Percentiles rank a stretch among this genome's conserved stretches.
Conservation (phyloP, 129 eudicot genomes). For the Erigeron canadensis region DNA sequence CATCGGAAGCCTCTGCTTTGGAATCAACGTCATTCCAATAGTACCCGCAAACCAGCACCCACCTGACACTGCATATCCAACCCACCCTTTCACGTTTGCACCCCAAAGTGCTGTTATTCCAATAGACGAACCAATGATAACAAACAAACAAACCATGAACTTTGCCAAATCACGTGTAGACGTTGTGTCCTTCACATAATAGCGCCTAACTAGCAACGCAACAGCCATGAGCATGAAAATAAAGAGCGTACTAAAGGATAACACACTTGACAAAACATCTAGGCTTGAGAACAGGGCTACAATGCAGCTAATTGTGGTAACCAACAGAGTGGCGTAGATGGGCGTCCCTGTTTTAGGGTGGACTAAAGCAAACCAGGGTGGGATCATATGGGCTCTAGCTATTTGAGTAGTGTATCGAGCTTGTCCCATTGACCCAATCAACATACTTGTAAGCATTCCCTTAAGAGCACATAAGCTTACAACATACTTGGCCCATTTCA, state of each 20-base stretch:
- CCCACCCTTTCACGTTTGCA: conserved; percentile 37
- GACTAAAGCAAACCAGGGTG: conserved; percentile 17
- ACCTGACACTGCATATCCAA: conserved; percentile 50
- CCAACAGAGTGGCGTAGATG: conserved; percentile 58
- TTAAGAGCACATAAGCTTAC: conserved; percentile 67
- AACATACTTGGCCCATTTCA: conserved; percentile 83
- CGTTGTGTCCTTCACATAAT: conserved; percentile 59
- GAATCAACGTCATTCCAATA: conserved; percentile 47
- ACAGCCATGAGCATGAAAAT: conserved; percentile 91
- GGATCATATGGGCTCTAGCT: conserved; percentile 19
- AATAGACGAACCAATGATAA: conserved; percentile 52
- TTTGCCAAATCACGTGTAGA: conserved; percentile 34
- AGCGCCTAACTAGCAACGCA: conserved; percentile 73
- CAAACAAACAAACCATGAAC: conserved; percentile 47
- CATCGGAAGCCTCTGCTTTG: conserved; percentile 54
- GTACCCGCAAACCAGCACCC: conserved; percentile 59
- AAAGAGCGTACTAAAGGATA: conserved; percentile 78
- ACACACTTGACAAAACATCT: conserved; percentile 74
- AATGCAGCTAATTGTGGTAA: conserved; percentile 50
- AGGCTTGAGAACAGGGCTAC: conserved; percentile 73
- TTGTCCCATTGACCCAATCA: conserved; percentile 89
- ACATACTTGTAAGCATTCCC: conserved; percentile 84
- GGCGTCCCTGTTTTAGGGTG: conserved; percentile 66
- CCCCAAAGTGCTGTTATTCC: conserved; percentile 57
- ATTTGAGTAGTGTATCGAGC: conserved; percentile 28